phyloP scores from a whole-genome alignment of 2,329 filamentous ascomycete genomes.

The Paraconiothyrium brasiliense region DNA sequence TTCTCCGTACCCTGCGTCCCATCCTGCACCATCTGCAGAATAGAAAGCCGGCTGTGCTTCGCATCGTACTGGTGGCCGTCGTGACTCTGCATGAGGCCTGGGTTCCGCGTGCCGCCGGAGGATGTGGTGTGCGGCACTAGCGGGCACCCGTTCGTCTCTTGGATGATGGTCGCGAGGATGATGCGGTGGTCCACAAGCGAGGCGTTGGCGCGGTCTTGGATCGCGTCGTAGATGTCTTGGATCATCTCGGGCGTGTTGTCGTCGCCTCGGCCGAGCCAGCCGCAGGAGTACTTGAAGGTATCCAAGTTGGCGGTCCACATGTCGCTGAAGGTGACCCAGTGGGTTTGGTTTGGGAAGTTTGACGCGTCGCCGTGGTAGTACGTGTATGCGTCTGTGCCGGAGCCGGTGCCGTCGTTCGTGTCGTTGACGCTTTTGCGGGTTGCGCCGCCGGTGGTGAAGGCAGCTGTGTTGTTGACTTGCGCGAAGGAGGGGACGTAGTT shows the following conservation, averaged over 20 bases:
- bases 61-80: conserved; percentile 31
- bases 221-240: conserved; percentile 25
- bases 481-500: conserved; percentile 35
- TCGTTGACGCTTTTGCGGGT: conserved; percentile 37
- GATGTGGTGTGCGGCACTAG: conserved; percentile 22
- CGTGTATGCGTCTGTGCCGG: conserved; percentile 33
- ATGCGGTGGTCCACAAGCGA: conserved; percentile 26
- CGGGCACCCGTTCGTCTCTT: conserved; percentile 26
- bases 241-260: conserved; percentile 26
- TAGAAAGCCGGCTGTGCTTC: conserved; percentile 24
- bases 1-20: conserved; percentile 26
- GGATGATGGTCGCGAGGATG: conserved; percentile 26
- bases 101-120: conserved; percentile 23
- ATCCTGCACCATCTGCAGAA: conserved; percentile 28
- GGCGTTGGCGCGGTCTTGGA: conserved; percentile 26
- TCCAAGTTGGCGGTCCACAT: conserved; percentile 37
- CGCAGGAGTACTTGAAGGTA: conserved; percentile 28
- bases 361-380: conserved; percentile 42
- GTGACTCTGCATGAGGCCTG: conserved; percentile 40
- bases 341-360: conserved; percentile 29
- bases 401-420: conserved; percentile 23
- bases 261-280: conserved; percentile 24
- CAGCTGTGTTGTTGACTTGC: conserved; percentile 40
- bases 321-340: conserved; percentile 37
- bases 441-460: conserved; percentile 38